phyloP scores from a whole-genome alignment of 352 stramenopile species.

The Plasmopara muralis region DNA sequence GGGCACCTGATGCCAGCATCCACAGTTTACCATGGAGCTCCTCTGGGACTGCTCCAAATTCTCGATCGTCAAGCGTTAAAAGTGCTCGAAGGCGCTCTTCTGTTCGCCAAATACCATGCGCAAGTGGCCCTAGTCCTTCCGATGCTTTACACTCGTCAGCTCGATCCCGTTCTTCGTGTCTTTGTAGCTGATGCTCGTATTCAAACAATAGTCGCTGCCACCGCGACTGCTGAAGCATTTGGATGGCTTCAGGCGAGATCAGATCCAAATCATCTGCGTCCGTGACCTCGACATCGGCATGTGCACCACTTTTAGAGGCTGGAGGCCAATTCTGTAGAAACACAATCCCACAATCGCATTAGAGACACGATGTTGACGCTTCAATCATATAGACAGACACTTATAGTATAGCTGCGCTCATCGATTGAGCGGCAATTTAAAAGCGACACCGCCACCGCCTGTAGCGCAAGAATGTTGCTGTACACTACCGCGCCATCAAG shows the following conservation, averaged over 20 bases:
- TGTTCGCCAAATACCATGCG: constrained; percentile 71
- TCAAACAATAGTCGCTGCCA: constrained; percentile 59
- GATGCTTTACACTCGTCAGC: constrained; percentile 24
- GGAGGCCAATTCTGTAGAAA: constrained; percentile 28
- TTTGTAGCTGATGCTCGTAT: constrained; percentile 60
- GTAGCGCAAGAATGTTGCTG: constrained; percentile 69
- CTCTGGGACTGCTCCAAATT: constrained; percentile 47
- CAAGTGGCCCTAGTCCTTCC: constrained; percentile 55
- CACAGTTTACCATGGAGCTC: constrained; percentile 74
- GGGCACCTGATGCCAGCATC: constrained; percentile 69
- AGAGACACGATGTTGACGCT: constrained; percentile 1
- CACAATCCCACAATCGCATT: neutral
- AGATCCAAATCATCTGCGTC: constrained; percentile 29
- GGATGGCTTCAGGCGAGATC: constrained; percentile 36
- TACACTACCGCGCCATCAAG: constrained; percentile 45
- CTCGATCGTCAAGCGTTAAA: constrained; percentile 52
- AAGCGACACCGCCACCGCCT: constrained; percentile 60
- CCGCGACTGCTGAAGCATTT: constrained; percentile 47
- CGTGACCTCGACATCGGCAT: constrained; percentile 31
- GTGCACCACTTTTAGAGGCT: constrained; percentile 37
- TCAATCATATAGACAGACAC: too few species aligned
- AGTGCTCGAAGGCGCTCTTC: constrained; percentile 75
- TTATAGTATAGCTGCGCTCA: constrained; percentile 57
- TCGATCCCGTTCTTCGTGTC: constrained; percentile 34
- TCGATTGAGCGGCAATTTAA: constrained; percentile 76